Evolutionary conservation across 768 basidiomycete species (phyloP), one percentile per base, ranked within the genome.

Genomic region (Pleurotus pulmonarius): DNA sequence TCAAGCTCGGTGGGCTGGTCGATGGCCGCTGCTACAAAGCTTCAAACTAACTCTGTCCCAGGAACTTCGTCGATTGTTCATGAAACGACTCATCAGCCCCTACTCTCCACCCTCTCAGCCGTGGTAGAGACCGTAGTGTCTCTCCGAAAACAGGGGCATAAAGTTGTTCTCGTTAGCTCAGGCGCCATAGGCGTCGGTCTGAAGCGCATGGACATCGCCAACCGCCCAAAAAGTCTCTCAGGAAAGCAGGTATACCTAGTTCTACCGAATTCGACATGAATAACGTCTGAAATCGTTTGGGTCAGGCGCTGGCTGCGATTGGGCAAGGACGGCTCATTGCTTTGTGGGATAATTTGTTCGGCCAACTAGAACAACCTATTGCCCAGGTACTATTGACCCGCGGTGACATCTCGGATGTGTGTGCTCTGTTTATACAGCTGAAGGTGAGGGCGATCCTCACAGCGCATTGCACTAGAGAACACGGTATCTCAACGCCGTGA

Each of bases 111-210:
- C 3, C 81, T 99, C 25, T 97, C 96, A 0, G 85, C 92, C 0
- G 79, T 98, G 45, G 94, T 95, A 29, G 96, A 99, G 70, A 92
- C 93, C 0, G 92, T 94, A 12, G 80, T 92, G 13, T 72, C 83
- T 34, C 81, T 99, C 13, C 83, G 87, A 46, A 73, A 77, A 4
- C 75, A 87, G 43, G 96, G 96, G 0, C 96, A 99, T 74, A 90
- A 94, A 64, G 92, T 98, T 54, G 92, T 98, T 3, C 83, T 99
- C 9, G 94, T 97, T 58, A 94, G 90, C 64, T 97, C 94, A 18
- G 97, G 97, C 1, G 97, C 97, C n/a, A 98, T 98, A 57, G 97
- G 88, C 0, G 92, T 98, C 15, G 97, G 97, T 0, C 69, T 98
- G 58, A 88, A 94, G 68, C 80, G 94, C 40, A 98, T 99, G 97